Evolutionary conservation across 1,284 basidiomycete species (phyloP), one percentile per base, ranked within the genome.

Genomic region (Flammula alnicola): DNA sequence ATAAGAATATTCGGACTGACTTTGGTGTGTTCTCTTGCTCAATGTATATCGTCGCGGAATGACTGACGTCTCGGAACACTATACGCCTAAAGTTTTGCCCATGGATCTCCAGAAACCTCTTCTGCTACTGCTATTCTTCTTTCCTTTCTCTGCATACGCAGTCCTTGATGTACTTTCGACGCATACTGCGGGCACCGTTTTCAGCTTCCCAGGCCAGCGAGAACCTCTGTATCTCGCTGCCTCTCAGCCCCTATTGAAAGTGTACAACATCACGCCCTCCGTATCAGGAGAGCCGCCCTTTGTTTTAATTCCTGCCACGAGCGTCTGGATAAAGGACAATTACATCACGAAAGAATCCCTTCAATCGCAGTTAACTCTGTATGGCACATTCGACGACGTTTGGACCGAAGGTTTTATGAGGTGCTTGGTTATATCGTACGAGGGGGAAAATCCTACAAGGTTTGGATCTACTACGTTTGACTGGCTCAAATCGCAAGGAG

Each of bases 301-400:
- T n/a, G n/a, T n/a, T n/a, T n/a, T 49, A 11, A 42, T 30, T 12
- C 57, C 55, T 1, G 49, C 57, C 1, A 69, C 67, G 2, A 60
- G 61, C 33, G 56, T 69, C 41, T 56, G 58, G 29, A 41, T 60
- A 7, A 57, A 45, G 19, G 54, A 55, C 40, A 56, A 61, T 17
- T 55, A 59, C 1, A 62, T 65, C 44, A 66, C 62, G 11, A 56
- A 57, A 25, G 45, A 54, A 10, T 59, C 59, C 46, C 57, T 70
- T 9, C 52, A 63, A 40, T 37, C 56, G 0, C 62, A 63, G 29
- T 45, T 68, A 2, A 37, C 52, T 4, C 17, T 52, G 9, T 68
- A 56, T 36, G 40, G 41, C n/a, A 42, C 48, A n/a, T 39, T 62
- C n/a, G 68, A 70, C 37, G 68, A 70, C 50, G 67, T 68, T 2